Conservation (phyloP, 2,329 filamentous ascomycete genomes). For the Botrytis galanthina region DNA sequence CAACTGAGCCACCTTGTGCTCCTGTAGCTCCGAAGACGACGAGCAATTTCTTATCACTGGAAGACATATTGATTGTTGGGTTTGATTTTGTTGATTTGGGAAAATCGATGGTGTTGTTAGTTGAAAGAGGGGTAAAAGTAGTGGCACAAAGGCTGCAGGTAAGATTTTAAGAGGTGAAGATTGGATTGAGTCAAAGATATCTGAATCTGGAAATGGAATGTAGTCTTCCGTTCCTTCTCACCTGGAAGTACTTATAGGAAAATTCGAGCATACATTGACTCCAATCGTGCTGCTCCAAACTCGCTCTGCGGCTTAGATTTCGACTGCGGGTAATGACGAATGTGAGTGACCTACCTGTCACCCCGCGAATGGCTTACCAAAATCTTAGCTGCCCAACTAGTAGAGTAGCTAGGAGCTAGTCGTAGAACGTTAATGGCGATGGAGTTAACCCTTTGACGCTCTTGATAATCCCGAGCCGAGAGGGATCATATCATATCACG, state of each 20-base stretch:
- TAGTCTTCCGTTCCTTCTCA: background rate
- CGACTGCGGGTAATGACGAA: background rate
- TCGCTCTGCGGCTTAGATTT: background rate
- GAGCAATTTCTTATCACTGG: conserved; percentile 42
- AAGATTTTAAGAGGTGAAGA: background rate
- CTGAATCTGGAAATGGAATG: background rate
- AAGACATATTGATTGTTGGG: conserved; percentile 27
- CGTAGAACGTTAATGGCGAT: background rate
- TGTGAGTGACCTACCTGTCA: background rate
- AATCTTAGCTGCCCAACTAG: background rate
- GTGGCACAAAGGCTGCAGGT: conserved; percentile 4
- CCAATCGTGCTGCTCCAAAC: background rate
- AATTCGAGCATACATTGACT: background rate
- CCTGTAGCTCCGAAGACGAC: conserved; percentile 50
- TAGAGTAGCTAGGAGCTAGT: background rate
- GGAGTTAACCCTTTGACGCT: background rate
- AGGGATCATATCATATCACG: no score
- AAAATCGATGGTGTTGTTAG: background rate
- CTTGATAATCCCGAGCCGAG: background rate
- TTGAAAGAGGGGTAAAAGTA: conserved; percentile 3
- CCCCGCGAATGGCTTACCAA: background rate
- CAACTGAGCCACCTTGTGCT: conserved; percentile 54
- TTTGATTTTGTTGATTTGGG: background rate
- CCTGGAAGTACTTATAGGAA: background rate
- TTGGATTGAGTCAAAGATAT: background rate